A percentile compares a stretch with the other conserved stretches of the same genome.
These are phyloP conservation scores for Angophora floribunda DNA, from an alignment of 345 rosid species.

Conservation along the genomic window DNA sequence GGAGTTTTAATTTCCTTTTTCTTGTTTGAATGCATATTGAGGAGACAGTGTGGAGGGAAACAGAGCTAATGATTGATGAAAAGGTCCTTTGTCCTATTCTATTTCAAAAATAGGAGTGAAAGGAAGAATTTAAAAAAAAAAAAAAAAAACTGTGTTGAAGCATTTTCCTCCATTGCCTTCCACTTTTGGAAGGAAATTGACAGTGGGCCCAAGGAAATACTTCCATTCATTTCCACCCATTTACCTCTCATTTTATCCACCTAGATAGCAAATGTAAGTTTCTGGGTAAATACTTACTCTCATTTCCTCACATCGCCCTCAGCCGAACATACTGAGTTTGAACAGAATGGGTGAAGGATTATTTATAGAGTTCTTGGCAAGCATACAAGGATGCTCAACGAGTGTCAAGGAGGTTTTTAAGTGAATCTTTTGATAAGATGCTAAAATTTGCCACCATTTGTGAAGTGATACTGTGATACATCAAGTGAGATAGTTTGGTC, in stretches of 20 bases:
- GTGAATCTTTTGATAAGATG: neutral
- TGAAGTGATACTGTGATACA: neutral
- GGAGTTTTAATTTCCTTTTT: neutral
- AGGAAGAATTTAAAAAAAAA: neutral
- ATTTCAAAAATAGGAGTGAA: neutral
- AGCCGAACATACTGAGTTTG: neutral
- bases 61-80: neutral
- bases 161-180: neutral
- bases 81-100: neutral
- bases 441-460: neutral
- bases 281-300: neutral
- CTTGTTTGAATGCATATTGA: neutral
- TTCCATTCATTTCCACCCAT: neutral
- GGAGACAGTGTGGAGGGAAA: neutral
- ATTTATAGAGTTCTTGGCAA: neutral
- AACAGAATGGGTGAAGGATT: neutral
- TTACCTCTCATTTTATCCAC: neutral
- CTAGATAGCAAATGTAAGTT: neutral
- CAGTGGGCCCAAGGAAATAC: neutral
- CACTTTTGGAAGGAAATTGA: neutral
- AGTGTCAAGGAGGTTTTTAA: neutral
- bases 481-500: neutral
- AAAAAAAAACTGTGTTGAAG: neutral
- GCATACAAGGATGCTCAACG: neutral
- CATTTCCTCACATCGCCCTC: neutral